A percentile compares a stretch with the other conserved stretches of the same genome.
Conservation (phyloP, 129 eudicot species). For the Deinandra increscens region DNA sequence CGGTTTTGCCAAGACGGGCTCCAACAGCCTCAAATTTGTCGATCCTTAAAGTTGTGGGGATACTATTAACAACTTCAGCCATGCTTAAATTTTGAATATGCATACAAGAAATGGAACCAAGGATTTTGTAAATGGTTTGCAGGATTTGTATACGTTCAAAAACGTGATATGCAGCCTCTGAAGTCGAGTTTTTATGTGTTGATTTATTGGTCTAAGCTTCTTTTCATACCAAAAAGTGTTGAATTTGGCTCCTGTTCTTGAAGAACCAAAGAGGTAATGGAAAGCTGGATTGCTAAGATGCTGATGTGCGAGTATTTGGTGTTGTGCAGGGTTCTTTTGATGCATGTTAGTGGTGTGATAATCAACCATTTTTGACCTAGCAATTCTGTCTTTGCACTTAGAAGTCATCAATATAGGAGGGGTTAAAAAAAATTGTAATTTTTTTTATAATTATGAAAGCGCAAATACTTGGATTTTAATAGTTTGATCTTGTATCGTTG, state of each 20-base stretch:
- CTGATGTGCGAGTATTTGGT: background rate
- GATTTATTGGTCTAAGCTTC: background rate
- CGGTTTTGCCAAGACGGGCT: constrained; percentile 3
- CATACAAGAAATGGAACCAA: constrained; percentile 11
- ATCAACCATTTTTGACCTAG: constrained; percentile 7
- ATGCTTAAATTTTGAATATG: constrained; percentile 7
- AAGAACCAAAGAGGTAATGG: constrained; percentile 28
- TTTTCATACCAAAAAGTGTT: constrained; percentile 10
- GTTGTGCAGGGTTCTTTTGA: constrained; percentile 14
- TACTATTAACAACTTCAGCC: background rate
- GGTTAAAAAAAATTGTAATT: background rate
- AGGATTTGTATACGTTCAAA: constrained; percentile 13
- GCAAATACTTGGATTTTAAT: no score
- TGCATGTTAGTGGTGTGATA: background rate
- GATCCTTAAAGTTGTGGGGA: background rate
- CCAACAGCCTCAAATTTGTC: background rate
- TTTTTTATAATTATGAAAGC: background rate
- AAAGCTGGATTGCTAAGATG: constrained; percentile 16
- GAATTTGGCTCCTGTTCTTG: background rate
- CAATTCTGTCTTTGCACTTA: constrained; percentile 7
- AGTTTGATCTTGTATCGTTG: no score
- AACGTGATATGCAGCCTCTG: constrained; percentile 18
- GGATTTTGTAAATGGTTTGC: constrained; percentile 16
- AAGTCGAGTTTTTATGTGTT: constrained; percentile 23
- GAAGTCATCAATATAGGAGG: constrained; percentile 1